A percentile compares a stretch with the other conserved stretches of the same genome.
Evolutionary conservation across 805 yeast species (phyloP).

Genomic region (Yarrowia yakushimensis): DNA sequence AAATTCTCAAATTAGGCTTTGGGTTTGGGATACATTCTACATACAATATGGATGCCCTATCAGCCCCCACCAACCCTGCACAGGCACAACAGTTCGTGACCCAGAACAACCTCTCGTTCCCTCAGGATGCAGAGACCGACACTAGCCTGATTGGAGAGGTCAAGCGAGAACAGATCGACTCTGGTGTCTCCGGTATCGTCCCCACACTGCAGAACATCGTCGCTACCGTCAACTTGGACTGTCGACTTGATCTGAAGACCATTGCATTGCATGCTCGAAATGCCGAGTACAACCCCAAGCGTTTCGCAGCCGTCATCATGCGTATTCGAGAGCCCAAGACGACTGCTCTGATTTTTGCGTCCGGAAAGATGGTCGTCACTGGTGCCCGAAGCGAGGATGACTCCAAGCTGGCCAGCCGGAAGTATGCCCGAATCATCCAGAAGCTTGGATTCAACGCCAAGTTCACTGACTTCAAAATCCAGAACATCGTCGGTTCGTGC

Average conservation of each 20-base stretch:
- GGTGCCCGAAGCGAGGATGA: constrained; percentile 99
- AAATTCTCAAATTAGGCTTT: constrained; percentile 19
- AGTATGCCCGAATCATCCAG: constrained; percentile 96
- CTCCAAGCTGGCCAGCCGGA: constrained; percentile 95
- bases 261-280: constrained; percentile 98
- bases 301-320: constrained; percentile 99
- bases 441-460: constrained; percentile 97
- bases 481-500: constrained; percentile 97
- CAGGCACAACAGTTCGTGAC: constrained; percentile 71
- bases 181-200: constrained; percentile 87
- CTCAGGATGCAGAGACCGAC: constrained; percentile 25
- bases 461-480: constrained; percentile 96
- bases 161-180: constrained; percentile 42
- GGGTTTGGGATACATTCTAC: constrained; percentile 25
- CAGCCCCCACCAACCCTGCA: constrained; percentile 73
- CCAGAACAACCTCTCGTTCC: constrained; percentile 14
- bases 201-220: constrained; percentile 91
- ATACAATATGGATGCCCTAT: constrained; percentile 60
- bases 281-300: constrained; percentile 96
- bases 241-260: constrained; percentile 92
- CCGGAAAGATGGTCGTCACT: constrained; percentile 99
- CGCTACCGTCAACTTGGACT: constrained; percentile 95
- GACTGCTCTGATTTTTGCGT: constrained; percentile 94
- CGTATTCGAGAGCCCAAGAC: constrained; percentile 98
- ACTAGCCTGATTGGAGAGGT: constrained; percentile 27